Conservation (phyloP, 1,284 basidiomycete genomes). For the Moniliophthora roreri region DNA sequence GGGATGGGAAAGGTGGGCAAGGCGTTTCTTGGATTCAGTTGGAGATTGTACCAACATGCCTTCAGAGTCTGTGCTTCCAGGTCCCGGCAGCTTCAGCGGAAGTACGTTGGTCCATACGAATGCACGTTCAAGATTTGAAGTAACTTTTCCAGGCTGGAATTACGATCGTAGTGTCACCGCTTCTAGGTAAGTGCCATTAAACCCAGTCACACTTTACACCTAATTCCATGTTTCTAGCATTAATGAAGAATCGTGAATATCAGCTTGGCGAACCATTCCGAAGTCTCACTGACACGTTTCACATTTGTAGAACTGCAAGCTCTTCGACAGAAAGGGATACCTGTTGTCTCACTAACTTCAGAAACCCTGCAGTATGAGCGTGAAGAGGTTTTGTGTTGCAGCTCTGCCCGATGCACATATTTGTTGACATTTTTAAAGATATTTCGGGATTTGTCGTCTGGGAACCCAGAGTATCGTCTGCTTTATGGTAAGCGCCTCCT, state of each 20-base stretch:
- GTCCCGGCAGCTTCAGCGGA: constrained; percentile 75
- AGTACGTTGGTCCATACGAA: constrained; percentile 30
- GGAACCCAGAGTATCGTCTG: constrained; percentile 59
- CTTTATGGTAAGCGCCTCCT: constrained; percentile 63
- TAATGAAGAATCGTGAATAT: constrained; percentile 80
- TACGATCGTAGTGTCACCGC: constrained; percentile 78
- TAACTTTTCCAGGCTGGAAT: constrained; percentile 53
- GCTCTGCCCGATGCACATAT: constrained; percentile 1
- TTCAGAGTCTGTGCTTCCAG: constrained; percentile 83
- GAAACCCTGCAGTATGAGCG: constrained; percentile 59
- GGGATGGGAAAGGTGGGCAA: constrained; percentile 81
- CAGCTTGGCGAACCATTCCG: background rate
- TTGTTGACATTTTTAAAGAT: constrained; percentile 43
- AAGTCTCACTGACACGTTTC: constrained; percentile 5
- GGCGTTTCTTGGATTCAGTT: background rate
- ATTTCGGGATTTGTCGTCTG: constrained; percentile 58
- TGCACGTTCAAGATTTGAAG: background rate
- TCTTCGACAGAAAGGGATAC: constrained; percentile 54
- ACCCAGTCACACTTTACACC: background rate
- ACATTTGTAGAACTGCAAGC: constrained; percentile 67
- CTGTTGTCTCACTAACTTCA: constrained; percentile 67
- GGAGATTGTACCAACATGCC: constrained; percentile 1
- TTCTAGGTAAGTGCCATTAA: constrained; percentile 54
- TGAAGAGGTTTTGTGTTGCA: constrained; percentile 44
- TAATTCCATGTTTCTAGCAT: constrained; percentile 42